phyloP scores from a whole-genome alignment of 768 basidiomycete species.

The Russula sp. region DNA sequence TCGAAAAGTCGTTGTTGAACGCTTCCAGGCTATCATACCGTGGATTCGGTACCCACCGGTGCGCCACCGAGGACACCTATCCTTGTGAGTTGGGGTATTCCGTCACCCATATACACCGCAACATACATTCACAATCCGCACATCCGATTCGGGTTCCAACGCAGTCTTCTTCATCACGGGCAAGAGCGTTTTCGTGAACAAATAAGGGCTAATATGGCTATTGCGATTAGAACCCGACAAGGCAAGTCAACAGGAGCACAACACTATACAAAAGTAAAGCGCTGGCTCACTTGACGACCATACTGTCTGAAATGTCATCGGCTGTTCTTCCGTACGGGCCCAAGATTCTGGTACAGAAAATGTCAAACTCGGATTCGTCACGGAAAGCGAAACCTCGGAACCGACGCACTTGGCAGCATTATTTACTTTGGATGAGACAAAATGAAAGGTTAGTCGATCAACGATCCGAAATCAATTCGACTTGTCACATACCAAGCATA shows the following conservation, averaged over 20 bases:
- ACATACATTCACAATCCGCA: constrained; percentile 57
- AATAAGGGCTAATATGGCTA: constrained; percentile 53
- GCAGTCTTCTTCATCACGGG: constrained; percentile 54
- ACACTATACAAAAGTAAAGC: background rate
- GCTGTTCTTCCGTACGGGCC: constrained; percentile 18
- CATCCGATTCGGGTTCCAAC: constrained; percentile 48
- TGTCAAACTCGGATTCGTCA: background rate
- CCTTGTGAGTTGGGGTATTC: background rate
- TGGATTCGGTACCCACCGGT: constrained; percentile 16
- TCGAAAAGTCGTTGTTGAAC: constrained; percentile 33
- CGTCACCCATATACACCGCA: too few relatives aligned
- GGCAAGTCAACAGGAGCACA: background rate
- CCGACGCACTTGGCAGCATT: constrained; percentile 51
- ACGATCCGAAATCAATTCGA: constrained; percentile 20
- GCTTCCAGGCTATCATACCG: constrained; percentile 32
- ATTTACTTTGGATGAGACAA: constrained; percentile 41
- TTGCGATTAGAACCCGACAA: constrained; percentile 32
- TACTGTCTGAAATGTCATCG: constrained; percentile 31
- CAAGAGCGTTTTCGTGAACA: constrained; percentile 53
- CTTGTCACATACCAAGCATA: constrained; percentile 41
- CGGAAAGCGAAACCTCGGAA: background rate
- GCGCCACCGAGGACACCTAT: constrained; percentile 30
- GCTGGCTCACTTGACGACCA: constrained; percentile 46
- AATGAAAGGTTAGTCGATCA: background rate
- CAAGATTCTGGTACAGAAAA: constrained; percentile 16